Conservation (phyloP, 176 grass and related monocot species). For the Avena insularis region DNA sequence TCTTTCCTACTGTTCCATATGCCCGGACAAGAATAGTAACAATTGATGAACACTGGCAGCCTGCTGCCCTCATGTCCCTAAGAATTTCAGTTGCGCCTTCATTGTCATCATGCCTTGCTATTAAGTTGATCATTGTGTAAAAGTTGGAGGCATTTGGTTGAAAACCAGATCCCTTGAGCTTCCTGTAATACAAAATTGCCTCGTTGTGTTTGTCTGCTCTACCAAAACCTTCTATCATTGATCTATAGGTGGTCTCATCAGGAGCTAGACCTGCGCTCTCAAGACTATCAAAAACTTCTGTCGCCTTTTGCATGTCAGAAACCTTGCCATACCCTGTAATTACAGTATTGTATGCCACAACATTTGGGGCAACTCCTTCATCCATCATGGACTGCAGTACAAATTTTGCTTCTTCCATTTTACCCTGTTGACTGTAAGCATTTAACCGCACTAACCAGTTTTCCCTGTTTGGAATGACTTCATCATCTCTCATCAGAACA, state of each 20-base stretch:
- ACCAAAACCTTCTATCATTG: constrained; percentile 95
- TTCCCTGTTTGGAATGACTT: constrained; percentile 70
- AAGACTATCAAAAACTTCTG: constrained; percentile 60
- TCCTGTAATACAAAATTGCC: constrained; percentile 64
- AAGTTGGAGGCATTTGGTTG: constrained; percentile 87
- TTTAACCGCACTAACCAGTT: constrained; percentile 90
- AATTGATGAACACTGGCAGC: constrained; percentile 76
- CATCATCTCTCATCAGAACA: constrained; percentile 63
- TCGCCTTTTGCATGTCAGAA: constrained; percentile 54
- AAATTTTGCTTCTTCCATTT: constrained; percentile 68
- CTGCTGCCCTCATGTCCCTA: constrained; percentile 66
- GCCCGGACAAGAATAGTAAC: constrained; percentile 74
- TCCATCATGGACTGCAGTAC: constrained; percentile 66
- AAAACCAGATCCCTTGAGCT: constrained; percentile 71
- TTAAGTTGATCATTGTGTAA: constrained; percentile 84
- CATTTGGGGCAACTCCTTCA: constrained; percentile 58
- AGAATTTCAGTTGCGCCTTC: constrained; percentile 60
- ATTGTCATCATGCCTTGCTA: constrained; percentile 72
- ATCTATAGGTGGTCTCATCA: constrained; percentile 90
- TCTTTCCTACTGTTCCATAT: constrained; percentile 60
- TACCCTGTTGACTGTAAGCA: constrained; percentile 85
- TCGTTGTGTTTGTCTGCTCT: constrained; percentile 65
- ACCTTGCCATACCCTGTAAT: constrained; percentile 91
- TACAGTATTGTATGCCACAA: constrained; percentile 91
- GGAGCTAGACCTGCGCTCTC: constrained; percentile 61